Percentiles rank a stretch among this genome's conserved stretches.
Conservation (phyloP, 495 filamentous ascomycete genomes). For the Massariosphaeria phaeospora region DNA sequence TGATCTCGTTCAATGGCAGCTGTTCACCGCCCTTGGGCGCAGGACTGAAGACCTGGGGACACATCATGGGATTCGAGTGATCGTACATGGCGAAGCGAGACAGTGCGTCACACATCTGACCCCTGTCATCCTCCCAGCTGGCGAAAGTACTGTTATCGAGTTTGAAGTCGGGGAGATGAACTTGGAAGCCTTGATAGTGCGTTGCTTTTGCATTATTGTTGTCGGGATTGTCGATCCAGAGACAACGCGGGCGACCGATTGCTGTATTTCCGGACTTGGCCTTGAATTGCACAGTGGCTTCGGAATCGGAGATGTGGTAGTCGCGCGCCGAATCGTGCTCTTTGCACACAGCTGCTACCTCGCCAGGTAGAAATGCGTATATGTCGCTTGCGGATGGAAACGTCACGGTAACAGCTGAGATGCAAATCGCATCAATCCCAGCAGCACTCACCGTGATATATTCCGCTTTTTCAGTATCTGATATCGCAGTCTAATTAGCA, state of each 20-base stretch:
- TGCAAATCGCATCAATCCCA: background rate
- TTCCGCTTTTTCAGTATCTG: background rate
- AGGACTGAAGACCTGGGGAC: background rate
- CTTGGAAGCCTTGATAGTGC: background rate
- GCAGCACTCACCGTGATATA: background rate
- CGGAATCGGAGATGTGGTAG: background rate
- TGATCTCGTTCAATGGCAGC: background rate
- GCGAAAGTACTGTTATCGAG: background rate
- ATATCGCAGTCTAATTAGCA: no score
- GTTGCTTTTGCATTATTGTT: background rate
- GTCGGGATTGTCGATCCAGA: background rate
- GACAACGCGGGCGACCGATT: background rate
- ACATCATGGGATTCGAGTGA: background rate
- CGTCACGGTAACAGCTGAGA: background rate
- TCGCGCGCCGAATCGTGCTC: background rate
- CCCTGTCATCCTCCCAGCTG: background rate
- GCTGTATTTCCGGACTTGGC: background rate
- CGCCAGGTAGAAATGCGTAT: background rate
- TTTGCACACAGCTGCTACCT: background rate
- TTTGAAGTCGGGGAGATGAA: background rate
- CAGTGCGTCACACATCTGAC: background rate
- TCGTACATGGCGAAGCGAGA: background rate
- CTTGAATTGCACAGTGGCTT: background rate
- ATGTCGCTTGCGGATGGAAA: background rate
- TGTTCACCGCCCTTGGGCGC: background rate